Percentiles rank a stretch among this genome's conserved stretches.
These are phyloP conservation scores for Aspergillus baeticus DNA, from an alignment of 495 filamentous ascomycete genomes.

Conservation along the genomic window DNA sequence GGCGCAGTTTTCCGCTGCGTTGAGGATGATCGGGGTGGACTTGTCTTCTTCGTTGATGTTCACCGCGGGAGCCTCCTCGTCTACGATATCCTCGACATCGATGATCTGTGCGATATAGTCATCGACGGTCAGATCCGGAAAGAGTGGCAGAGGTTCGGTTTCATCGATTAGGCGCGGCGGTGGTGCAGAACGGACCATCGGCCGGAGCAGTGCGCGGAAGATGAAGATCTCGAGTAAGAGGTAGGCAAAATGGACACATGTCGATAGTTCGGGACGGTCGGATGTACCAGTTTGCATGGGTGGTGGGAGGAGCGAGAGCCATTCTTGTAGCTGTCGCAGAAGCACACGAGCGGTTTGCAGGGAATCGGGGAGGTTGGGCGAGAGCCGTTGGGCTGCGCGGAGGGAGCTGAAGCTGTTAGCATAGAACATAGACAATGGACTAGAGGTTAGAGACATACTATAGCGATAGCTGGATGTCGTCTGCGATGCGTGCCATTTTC, in stretches of 20 bases:
- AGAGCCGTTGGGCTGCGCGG: constrained; percentile 31
- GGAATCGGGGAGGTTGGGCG: constrained; percentile 28
- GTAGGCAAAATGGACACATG: constrained; percentile 37
- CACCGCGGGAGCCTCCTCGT: constrained; percentile 25
- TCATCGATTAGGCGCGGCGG: constrained; percentile 36
- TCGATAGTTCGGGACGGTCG: constrained; percentile 3
- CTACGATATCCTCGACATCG: background rate
- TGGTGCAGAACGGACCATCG: constrained; percentile 32
- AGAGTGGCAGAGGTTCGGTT: constrained; percentile 17
- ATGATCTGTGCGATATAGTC: constrained; percentile 16
- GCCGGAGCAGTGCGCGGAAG: constrained; percentile 37
- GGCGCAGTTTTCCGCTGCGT: constrained; percentile 36
- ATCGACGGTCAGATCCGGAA: constrained; percentile 14
- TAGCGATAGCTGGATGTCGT: constrained; percentile 33
- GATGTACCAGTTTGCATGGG: background rate
- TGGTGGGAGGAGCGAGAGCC: constrained; percentile 26
- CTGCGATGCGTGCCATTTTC: constrained; percentile 29
- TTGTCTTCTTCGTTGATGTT: constrained; percentile 25
- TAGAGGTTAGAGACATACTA: constrained; percentile 24
- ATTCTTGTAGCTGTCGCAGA: constrained; percentile 29
- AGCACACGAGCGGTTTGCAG: constrained; percentile 27
- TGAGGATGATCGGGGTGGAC: constrained; percentile 27
- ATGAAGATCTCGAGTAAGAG: constrained; percentile 35
- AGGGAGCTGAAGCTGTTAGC: constrained; percentile 22
- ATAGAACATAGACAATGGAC: background rate